Evolutionary conservation across 1,284 basidiomycete genomes (phyloP).

Genomic region (Trichosporon inkin): DNA sequence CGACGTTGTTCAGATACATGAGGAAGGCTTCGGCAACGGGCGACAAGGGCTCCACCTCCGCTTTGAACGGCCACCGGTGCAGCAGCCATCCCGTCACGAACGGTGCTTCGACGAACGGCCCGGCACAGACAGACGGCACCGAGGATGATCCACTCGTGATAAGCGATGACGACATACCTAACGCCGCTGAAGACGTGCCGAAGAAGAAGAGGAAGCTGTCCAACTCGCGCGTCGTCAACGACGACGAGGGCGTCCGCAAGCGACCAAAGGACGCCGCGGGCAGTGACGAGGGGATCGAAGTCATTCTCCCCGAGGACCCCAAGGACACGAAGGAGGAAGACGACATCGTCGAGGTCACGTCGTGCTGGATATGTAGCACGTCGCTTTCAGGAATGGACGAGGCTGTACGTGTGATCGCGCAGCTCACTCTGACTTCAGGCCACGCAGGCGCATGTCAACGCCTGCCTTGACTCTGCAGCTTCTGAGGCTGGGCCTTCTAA

Average conservation of each 20-base stretch:
- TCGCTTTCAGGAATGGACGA: neutral
- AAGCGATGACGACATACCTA: conserved; percentile 31
- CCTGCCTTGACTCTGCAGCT: conserved; percentile 39
- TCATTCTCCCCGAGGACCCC: conserved; percentile 36
- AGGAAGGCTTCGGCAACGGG: neutral
- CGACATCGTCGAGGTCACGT: neutral
- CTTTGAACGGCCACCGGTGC: neutral
- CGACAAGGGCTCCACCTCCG: neutral
- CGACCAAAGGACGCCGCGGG: neutral
- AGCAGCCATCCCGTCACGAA: neutral
- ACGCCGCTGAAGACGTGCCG: conserved; percentile 21
- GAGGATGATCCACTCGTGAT: conserved; percentile 32
- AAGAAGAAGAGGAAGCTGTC: neutral
- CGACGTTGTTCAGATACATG: neutral
- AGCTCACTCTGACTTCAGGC: conserved; percentile 26
- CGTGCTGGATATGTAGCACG: conserved; percentile 11
- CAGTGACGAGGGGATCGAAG: conserved; percentile 25
- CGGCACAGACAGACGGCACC: conserved; percentile 15
- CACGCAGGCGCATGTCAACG: conserved; percentile 44
- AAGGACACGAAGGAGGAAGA: conserved; percentile 33
- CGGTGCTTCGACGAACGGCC: neutral
- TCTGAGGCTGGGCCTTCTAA: conserved; percentile 3
- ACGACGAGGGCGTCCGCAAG: neutral
- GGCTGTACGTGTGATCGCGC: neutral
- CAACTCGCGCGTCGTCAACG: neutral